These are phyloP conservation scores for Plantago coronopus DNA, from an alignment of 305 asterid species.

Conservation along the genomic window DNA sequence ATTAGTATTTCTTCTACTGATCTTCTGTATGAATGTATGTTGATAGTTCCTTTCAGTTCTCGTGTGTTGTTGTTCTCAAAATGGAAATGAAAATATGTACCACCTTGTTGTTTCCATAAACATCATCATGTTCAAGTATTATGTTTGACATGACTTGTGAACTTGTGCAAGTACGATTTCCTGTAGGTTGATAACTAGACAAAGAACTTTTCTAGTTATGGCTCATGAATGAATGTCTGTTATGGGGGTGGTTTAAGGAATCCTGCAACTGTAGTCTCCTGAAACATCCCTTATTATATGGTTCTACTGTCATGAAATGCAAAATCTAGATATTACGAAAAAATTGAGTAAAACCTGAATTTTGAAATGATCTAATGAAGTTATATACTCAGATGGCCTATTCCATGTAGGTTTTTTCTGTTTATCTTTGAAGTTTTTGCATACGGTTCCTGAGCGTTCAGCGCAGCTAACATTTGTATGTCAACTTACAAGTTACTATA, in stretches of 20 bases:
- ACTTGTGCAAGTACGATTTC: not conserved
- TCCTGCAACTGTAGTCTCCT: not conserved
- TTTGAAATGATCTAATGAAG: no score
- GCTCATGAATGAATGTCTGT: not conserved
- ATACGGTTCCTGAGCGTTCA: no score
- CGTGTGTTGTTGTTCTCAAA: slow-evolving; percentile 17
- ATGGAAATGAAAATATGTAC: slow-evolving; percentile 16
- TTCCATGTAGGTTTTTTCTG: no score
- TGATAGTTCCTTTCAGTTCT: slow-evolving; percentile 14
- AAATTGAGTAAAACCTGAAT: no score
- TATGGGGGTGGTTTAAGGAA: not conserved
- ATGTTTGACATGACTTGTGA: not conserved
- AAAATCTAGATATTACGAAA: not conserved
- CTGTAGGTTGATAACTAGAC: not conserved
- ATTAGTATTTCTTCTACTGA: not conserved
- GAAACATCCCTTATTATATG: no score
- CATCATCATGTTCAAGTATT: not conserved
- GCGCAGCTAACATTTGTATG: no score
- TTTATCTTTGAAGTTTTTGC: no score
- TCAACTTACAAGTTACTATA: no score
- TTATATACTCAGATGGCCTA: no score
- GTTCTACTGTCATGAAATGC: not conserved
- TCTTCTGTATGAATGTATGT: slow-evolving; percentile 25
- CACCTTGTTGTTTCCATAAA: not conserved
- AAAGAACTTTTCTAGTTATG: not conserved